Evolutionary conservation across 2,329 filamentous ascomycete species (phyloP).

Genomic region (Huntiella decipiens): DNA sequence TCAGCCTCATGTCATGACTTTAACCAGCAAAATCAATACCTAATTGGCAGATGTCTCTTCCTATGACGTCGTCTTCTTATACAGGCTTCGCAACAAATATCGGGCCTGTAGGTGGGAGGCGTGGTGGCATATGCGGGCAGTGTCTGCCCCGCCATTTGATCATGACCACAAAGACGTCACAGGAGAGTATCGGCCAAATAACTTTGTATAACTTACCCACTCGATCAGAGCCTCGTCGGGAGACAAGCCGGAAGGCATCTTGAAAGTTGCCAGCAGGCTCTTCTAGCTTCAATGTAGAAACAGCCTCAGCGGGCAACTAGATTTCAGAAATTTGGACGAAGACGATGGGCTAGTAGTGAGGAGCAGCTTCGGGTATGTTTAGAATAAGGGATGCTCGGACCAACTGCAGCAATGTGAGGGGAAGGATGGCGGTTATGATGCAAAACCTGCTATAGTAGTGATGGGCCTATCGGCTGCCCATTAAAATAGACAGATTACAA

Average conservation of each 20-base stretch:
- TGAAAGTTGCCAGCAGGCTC: slow-evolving; percentile 2
- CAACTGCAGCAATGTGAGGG: background rate
- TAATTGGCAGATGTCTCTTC: background rate
- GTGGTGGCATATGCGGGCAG: background rate
- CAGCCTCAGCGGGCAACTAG: slow-evolving; percentile 3
- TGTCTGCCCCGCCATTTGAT: background rate
- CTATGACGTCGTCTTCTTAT: background rate
- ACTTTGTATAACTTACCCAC: slow-evolving; percentile 8
- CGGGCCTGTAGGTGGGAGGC: too few relatives aligned
- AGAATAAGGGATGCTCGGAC: background rate
- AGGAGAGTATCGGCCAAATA: background rate
- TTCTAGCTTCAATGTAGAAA: slow-evolving; percentile 3
- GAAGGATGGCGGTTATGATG: background rate
- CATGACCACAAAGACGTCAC: background rate
- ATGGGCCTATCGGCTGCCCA: too few relatives aligned
- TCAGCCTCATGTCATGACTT: background rate
- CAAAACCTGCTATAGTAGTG: background rate
- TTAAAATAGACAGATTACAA: too few relatives aligned
- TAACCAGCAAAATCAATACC: background rate
- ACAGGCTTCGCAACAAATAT: background rate
- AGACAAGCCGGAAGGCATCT: slow-evolving; percentile 7
- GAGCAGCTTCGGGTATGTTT: background rate
- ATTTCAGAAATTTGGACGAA: background rate
- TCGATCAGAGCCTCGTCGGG: slow-evolving; percentile 11
- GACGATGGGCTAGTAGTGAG: background rate